A percentile compares a stretch with the other conserved stretches of the same genome.
Conservation (phyloP, 345 rosid genomes). For the Eucalyptus albens region DNA sequence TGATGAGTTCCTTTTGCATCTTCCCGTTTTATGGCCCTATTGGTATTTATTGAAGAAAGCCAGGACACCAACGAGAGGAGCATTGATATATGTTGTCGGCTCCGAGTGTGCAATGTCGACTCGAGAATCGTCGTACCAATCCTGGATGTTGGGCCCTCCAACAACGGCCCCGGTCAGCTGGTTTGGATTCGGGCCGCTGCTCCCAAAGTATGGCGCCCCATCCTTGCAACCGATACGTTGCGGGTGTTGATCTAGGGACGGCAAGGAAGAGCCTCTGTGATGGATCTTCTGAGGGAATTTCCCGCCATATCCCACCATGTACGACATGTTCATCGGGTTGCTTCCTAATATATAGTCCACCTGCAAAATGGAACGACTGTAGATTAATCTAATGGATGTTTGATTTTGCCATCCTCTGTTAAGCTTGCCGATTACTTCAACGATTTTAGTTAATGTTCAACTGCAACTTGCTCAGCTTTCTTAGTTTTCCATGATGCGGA, state of each 20-base stretch:
- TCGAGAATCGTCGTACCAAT: slow-evolving; percentile 31
- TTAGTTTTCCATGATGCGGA: background rate
- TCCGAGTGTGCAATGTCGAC: slow-evolving; percentile 19
- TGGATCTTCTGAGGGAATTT: slow-evolving; percentile 59
- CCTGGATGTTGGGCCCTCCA: slow-evolving; percentile 66
- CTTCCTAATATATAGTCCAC: slow-evolving; percentile 82
- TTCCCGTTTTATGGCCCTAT: background rate
- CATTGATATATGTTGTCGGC: slow-evolving; percentile 57
- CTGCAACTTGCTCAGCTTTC: background rate
- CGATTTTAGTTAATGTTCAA: background rate
- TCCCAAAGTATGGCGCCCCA: slow-evolving; percentile 28
- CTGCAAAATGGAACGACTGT: background rate
- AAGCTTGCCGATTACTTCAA: background rate
- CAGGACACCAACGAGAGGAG: slow-evolving; percentile 47
- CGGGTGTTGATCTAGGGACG: slow-evolving; percentile 29
- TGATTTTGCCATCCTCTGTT: background rate
- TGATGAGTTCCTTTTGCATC: background rate
- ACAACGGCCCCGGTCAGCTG: slow-evolving; percentile 56
- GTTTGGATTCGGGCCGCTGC: slow-evolving; percentile 41
- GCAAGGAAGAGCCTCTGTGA: slow-evolving; percentile 66
- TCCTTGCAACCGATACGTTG: slow-evolving; percentile 27
- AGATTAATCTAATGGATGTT: background rate
- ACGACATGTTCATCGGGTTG: slow-evolving; percentile 63
- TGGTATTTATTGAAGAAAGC: slow-evolving; percentile 19
- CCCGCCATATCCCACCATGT: slow-evolving; percentile 77